phyloP scores from a whole-genome alignment of 2,329 filamentous ascomycete species.

The Acrocalymma vagum region DNA sequence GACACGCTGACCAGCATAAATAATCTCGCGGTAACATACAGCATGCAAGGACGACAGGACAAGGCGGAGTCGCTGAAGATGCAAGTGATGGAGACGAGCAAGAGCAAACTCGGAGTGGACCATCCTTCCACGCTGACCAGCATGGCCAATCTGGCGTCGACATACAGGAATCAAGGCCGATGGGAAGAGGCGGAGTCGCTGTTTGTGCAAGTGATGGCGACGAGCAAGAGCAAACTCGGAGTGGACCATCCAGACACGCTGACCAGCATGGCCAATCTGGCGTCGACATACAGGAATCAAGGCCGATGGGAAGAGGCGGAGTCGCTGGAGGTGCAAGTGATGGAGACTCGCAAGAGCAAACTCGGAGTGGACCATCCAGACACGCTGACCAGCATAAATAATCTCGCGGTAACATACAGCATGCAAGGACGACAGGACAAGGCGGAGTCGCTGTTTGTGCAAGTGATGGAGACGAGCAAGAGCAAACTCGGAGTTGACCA shows the following conservation, averaged over 20 bases:
- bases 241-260: constrained; percentile 12
- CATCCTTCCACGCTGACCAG: not conserved
- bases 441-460: too few species aligned
- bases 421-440: too few species aligned
- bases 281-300: constrained; percentile 4
- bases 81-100: constrained; percentile 8
- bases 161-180: constrained; percentile 2
- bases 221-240: constrained; percentile 6
- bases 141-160: constrained; percentile 1
- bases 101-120: constrained; percentile 11
- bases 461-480: too few species aligned
- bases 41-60: constrained; percentile 9
- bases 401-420: too few species aligned
- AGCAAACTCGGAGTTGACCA: too few species aligned
- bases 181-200: constrained; percentile 8
- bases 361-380: too few species aligned
- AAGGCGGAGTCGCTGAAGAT: constrained; percentile 11
- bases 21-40: constrained; percentile 5
- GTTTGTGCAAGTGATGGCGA: constrained; percentile 7
- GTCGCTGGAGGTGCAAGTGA: constrained; percentile 4
- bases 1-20: constrained; percentile 11
- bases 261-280: constrained; percentile 13
- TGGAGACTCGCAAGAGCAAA: constrained; percentile 8
- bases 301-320: constrained; percentile 2
- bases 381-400: too few species aligned